These are phyloP conservation scores for Xylaria castorea DNA, from an alignment of 495 filamentous ascomycete genomes.

Conservation along the genomic window DNA sequence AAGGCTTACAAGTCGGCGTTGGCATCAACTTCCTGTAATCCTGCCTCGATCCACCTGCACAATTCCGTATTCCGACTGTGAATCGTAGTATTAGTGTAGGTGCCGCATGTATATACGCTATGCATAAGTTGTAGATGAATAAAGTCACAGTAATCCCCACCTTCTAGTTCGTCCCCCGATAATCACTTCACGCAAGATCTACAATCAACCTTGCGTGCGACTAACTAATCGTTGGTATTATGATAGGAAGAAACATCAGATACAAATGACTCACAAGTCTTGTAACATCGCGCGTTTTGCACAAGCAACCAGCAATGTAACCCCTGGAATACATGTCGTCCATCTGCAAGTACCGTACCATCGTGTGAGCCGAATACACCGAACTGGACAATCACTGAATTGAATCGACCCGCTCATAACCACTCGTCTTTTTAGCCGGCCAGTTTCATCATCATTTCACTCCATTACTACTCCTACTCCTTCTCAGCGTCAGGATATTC, in stretches of 20 bases:
- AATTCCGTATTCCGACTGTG: not conserved
- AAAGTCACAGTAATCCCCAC: not conserved
- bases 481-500: too few species aligned
- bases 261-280: not conserved
- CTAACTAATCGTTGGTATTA: not conserved
- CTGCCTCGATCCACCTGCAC: not conserved
- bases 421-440: not conserved
- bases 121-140: not conserved
- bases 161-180: not conserved
- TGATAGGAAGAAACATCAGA: not conserved
- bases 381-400: not conserved
- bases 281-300: not conserved
- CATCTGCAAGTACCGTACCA: not conserved
- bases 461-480: too few species aligned
- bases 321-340: not conserved
- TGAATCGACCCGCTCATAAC: not conserved
- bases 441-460: too few species aligned
- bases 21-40: slow-evolving; percentile 88
- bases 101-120: slow-evolving; percentile 4
- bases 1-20: slow-evolving; percentile 91
- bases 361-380: not conserved
- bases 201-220: not conserved
- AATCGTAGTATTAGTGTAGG: not conserved
- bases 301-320: not conserved
- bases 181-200: not conserved